Percentiles rank a stretch among this genome's conserved stretches.
phyloP scores from a whole-genome alignment of 73 alveolate genomes.

The Stentor roeselii region DNA sequence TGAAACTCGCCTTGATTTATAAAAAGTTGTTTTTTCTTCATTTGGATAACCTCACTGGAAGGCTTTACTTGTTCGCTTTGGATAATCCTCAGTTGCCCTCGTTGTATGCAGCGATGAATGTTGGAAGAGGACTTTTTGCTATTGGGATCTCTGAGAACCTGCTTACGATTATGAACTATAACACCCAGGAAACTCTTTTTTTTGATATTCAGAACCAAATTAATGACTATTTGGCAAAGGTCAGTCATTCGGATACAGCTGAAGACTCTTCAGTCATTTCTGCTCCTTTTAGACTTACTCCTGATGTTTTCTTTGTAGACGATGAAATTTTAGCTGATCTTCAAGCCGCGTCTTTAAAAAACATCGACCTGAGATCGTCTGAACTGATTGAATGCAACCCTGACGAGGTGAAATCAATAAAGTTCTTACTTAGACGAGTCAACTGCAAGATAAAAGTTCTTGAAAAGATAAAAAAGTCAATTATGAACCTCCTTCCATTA shows the following conservation, averaged over 20 bases:
- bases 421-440: background rate
- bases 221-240: background rate
- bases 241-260: background rate
- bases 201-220: background rate
- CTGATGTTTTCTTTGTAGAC: background rate
- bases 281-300: background rate
- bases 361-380: background rate
- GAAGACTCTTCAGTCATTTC: background rate
- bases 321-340: background rate
- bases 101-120: background rate
- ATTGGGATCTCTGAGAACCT: background rate
- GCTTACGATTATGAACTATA: background rate
- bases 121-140: background rate
- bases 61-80: background rate
- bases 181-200: conserved; percentile 4
- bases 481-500: background rate
- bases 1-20: background rate
- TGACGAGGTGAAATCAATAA: background rate
- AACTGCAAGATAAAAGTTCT: background rate
- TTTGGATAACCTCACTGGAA: background rate
- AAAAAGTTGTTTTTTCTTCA: background rate
- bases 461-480: background rate
- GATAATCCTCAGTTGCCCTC: background rate
- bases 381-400: background rate
- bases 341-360: background rate